These are phyloP conservation scores for Aspergillus uvarum DNA, from an alignment of 2,329 filamentous ascomycete genomes.

Conservation along the genomic window DNA sequence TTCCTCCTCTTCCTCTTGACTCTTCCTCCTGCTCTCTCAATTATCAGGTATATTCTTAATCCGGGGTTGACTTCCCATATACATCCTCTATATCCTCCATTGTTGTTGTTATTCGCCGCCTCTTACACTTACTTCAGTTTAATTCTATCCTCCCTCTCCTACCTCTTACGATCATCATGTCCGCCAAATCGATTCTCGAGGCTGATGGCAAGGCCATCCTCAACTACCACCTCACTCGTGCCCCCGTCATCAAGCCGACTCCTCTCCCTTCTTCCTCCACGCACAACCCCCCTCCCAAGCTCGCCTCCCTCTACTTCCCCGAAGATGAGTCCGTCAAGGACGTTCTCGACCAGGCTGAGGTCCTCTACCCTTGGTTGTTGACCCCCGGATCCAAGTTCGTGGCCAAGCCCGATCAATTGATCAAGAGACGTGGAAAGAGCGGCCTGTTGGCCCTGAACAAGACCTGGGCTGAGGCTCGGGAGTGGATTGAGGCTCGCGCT, in stretches of 20 bases:
- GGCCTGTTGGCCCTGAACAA: slow-evolving; percentile 96
- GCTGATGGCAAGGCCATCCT: slow-evolving; percentile 99
- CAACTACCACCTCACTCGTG: slow-evolving; percentile 99
- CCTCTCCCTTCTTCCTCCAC: slow-evolving; percentile 79
- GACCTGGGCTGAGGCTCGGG: slow-evolving; percentile 89
- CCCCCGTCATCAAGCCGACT: slow-evolving; percentile 95
- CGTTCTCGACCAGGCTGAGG: slow-evolving; percentile 91
- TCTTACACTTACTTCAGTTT: slow-evolving; percentile 6
- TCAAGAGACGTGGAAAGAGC: slow-evolving; percentile 99
- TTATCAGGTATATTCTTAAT: slow-evolving; percentile 11
- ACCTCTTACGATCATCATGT: slow-evolving; percentile 59
- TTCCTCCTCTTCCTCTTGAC: slow-evolving; percentile 5
- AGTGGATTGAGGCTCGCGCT: slow-evolving; percentile 89
- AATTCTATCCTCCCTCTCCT: slow-evolving; percentile 15
- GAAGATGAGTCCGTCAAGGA: slow-evolving; percentile 79
- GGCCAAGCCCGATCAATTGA: slow-evolving; percentile 98
- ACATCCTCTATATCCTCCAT: slow-evolving; percentile 1
- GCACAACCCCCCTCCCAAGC: slow-evolving; percentile 89
- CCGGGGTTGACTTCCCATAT: slow-evolving; percentile 18
- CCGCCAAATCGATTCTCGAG: slow-evolving; percentile 96
- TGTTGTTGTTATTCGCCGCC: slow-evolving; percentile 1
- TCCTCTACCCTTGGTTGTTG: slow-evolving; percentile 95
- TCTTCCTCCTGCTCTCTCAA: background rate
- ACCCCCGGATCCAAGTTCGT: slow-evolving; percentile 84
- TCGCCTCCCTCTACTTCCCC: slow-evolving; percentile 89